A percentile compares a stretch with the other conserved stretches of the same genome.
These are phyloP conservation scores for Auriscalpium orientale DNA, from an alignment of 768 basidiomycete species.

Conservation along the genomic window DNA sequence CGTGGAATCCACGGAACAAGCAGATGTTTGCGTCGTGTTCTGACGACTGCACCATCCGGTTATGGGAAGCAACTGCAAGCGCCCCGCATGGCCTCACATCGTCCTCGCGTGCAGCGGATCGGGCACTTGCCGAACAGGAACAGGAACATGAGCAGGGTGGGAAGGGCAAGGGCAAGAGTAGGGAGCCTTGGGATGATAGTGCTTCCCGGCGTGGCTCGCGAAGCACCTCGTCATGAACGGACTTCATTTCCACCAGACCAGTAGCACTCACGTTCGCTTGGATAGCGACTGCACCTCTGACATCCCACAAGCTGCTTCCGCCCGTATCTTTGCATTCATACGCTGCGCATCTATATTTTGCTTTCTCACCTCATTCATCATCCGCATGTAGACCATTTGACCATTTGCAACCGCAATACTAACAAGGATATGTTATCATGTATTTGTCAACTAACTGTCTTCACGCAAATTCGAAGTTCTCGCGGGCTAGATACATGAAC, in stretches of 20 bases:
- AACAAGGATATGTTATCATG: conserved; percentile 11
- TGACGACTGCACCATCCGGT: conserved; percentile 84
- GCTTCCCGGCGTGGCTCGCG: conserved; percentile 15
- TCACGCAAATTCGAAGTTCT: background rate
- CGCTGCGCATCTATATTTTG: conserved; percentile 13
- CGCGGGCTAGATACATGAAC: background rate
- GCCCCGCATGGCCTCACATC: conserved; percentile 9
- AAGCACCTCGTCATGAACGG: conserved; percentile 10
- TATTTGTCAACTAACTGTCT: background rate
- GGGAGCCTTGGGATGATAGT: conserved; percentile 36
- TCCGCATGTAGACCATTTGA: conserved; percentile 15
- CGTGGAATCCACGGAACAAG: conserved; percentile 88
- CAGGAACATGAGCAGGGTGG: conserved; percentile 27
- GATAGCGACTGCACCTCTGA: background rate
- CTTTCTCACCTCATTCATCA: conserved; percentile 8
- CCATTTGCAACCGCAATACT: conserved; percentile 10
- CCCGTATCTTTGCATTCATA: conserved; percentile 11
- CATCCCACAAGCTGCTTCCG: conserved; percentile 3
- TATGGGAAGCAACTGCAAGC: conserved; percentile 63
- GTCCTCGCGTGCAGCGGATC: conserved; percentile 1
- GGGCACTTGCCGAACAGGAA: conserved; percentile 1
- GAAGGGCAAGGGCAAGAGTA: conserved; percentile 60
- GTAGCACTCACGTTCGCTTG: background rate
- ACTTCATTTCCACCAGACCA: background rate
- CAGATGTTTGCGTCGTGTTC: conserved; percentile 96